Conservation (phyloP, 2,329 filamentous ascomycete species). For the Pseudogymnoascus sp. region DNA sequence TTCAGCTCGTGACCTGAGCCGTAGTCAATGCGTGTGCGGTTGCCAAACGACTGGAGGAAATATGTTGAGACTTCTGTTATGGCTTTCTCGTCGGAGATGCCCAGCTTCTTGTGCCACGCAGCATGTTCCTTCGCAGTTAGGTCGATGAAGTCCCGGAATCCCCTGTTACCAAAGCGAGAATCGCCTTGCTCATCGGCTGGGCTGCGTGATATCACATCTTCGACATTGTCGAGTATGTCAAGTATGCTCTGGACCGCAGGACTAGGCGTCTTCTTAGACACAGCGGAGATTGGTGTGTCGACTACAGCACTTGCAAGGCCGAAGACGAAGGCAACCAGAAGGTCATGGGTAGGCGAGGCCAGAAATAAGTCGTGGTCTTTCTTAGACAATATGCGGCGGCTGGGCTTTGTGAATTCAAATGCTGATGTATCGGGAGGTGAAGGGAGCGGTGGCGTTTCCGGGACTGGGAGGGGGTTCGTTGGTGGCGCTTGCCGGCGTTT, state of each 20-base stretch:
- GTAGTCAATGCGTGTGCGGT: constrained; percentile 82
- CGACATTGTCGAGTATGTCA: constrained; percentile 59
- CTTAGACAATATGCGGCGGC: constrained; percentile 70
- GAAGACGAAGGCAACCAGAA: constrained; percentile 81
- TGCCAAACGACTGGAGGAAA: constrained; percentile 75
- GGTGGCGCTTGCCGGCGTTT: constrained; percentile 45
- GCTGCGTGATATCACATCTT: constrained; percentile 55
- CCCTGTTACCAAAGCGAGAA: constrained; percentile 89
- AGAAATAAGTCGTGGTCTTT: constrained; percentile 77
- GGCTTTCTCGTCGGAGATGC: constrained; percentile 42
- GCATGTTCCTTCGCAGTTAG: constrained; percentile 44
- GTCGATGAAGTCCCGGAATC: constrained; percentile 76
- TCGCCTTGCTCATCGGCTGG: constrained; percentile 80
- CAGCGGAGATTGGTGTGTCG: constrained; percentile 57
- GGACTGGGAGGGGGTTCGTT: constrained; percentile 53
- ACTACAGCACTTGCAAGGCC: constrained; percentile 72
- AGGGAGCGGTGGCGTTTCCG: constrained; percentile 66
- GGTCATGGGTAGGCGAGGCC: constrained; percentile 61
- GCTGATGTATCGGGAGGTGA: constrained; percentile 53
- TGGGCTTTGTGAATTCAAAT: constrained; percentile 57
- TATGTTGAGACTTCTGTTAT: constrained; percentile 70
- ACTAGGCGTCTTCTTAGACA: constrained; percentile 44
- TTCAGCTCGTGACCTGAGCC: constrained; percentile 96
- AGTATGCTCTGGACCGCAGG: constrained; percentile 55
- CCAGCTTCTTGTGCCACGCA: constrained; percentile 56